A percentile compares a stretch with the other conserved stretches of the same genome.
These are phyloP conservation scores for Phialocephala subalpina DNA, from an alignment of 2,329 filamentous ascomycete genomes.

Conservation along the genomic window DNA sequence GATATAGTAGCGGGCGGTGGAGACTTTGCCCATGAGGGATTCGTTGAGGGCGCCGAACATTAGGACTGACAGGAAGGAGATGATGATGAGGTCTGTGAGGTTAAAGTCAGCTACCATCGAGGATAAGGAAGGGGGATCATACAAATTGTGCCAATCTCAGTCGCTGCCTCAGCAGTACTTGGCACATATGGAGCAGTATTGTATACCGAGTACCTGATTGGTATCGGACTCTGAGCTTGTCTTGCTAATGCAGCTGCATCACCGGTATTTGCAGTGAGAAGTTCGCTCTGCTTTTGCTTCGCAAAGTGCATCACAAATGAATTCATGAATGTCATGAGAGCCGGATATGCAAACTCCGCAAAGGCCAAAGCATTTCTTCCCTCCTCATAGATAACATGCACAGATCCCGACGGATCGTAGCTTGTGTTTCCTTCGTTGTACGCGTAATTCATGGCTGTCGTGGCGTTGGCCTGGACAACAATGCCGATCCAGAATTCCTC, in stretches of 20 bases:
- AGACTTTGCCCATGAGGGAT: conserved; percentile 31
- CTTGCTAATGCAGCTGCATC: conserved; percentile 24
- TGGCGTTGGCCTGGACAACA: conserved; percentile 30
- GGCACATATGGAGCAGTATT: conserved; percentile 31
- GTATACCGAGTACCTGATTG: conserved; percentile 21
- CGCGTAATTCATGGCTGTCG: conserved; percentile 31
- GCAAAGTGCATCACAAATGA: conserved; percentile 29
- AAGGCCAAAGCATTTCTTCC: conserved; percentile 31
- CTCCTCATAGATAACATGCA: conserved; percentile 31
- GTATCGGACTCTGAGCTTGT: conserved; percentile 25
- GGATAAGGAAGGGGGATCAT: background rate
- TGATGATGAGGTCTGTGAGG: conserved; percentile 30
- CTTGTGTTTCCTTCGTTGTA: conserved; percentile 22
- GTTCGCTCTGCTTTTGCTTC: conserved; percentile 27
- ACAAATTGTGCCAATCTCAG: conserved; percentile 35
- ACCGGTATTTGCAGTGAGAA: conserved; percentile 17
- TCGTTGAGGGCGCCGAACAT: conserved; percentile 32
- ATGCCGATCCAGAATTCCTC: conserved; percentile 33
- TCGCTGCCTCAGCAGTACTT: conserved; percentile 31
- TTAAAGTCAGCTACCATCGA: background rate
- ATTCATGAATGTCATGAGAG: conserved; percentile 25
- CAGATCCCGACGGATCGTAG: conserved; percentile 27
- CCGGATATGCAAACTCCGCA: conserved; percentile 23
- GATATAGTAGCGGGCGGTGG: conserved; percentile 24
- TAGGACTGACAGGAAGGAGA: conserved; percentile 33